Evolutionary conservation across 108 stramenopile genomes (phyloP).

Genomic region (Conticribra weissflogii): DNA sequence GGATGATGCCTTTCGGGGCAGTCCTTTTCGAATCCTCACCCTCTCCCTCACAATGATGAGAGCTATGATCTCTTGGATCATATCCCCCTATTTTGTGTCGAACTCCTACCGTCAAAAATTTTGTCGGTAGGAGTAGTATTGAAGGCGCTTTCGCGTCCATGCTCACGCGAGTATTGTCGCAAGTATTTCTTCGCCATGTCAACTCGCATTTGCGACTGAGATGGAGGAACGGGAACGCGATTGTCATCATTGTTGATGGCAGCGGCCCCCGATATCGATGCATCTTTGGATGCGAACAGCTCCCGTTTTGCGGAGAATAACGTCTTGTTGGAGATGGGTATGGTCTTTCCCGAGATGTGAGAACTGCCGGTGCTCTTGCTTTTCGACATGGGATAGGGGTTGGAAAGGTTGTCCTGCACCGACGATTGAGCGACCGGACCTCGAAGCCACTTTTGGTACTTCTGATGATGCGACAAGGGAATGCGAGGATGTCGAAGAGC

Average conservation of each 20-base stretch:
- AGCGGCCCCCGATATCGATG: neutral
- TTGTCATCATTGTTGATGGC: neutral
- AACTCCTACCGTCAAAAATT: too few species aligned
- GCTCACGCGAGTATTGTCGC: constrained; percentile 16
- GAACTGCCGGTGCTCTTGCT: constrained; percentile 29
- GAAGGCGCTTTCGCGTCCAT: too few species aligned
- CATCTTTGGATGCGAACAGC: neutral
- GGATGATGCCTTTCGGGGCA: too few species aligned
- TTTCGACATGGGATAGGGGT: constrained; percentile 34
- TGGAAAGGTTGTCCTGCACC: too few species aligned
- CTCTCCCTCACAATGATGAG: too few species aligned
- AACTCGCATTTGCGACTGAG: neutral
- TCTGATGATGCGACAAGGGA: constrained; percentile 9
- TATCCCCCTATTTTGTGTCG: too few species aligned
- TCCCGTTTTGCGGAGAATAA: neutral
- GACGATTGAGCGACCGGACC: too few species aligned
- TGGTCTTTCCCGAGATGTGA: constrained; percentile 18
- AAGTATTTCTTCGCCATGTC: constrained; percentile 21
- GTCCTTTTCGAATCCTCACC: too few species aligned
- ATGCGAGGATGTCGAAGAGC: constrained; percentile 10
- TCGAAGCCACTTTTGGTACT: neutral
- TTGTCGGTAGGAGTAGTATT: too few species aligned
- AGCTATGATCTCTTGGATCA: too few species aligned
- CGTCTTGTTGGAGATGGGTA: constrained; percentile 1
- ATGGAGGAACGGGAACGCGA: neutral